Evolutionary conservation across 352 stramenopile species (phyloP).

Genomic region (Phytophthora colocasiae): DNA sequence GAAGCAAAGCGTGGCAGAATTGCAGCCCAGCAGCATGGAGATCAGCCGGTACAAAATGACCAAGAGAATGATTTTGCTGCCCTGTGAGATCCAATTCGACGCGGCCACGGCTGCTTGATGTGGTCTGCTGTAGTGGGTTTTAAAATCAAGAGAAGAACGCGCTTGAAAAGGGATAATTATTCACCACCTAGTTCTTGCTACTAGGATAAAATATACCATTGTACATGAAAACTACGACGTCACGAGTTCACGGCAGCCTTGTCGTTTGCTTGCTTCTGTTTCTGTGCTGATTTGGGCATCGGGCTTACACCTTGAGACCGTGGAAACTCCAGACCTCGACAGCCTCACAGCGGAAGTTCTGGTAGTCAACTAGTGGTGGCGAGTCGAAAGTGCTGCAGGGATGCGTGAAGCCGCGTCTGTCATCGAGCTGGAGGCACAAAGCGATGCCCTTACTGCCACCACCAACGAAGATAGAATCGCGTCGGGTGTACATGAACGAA

Average conservation of each 20-base stretch:
- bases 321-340: conserved; percentile 82
- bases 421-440: conserved; percentile 75
- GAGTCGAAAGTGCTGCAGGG: conserved; percentile 73
- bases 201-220: conserved; percentile 35
- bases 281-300: neutral
- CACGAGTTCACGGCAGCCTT: conserved; percentile 18
- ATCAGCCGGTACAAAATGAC: conserved; percentile 66
- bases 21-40: conserved; percentile 54
- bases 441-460: conserved; percentile 74
- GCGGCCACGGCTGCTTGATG: conserved; percentile 14
- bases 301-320: conserved; percentile 58
- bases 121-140: conserved; percentile 30
- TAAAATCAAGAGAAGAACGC: conserved; percentile 7
- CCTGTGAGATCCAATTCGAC: conserved; percentile 22
- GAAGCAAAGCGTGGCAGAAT: conserved; percentile 64
- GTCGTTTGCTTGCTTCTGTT: conserved; percentile 14
- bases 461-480: conserved; percentile 67
- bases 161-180: conserved; percentile 16
- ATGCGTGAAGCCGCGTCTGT: conserved; percentile 72
- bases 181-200: conserved; percentile 10
- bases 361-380: conserved; percentile 52
- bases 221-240: conserved; percentile 38
- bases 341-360: conserved; percentile 67
- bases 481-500: conserved; percentile 75
- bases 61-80: conserved; percentile 14